Conservation (phyloP, 306 rosid species). For the Trichosanthes cucumerina region DNA sequence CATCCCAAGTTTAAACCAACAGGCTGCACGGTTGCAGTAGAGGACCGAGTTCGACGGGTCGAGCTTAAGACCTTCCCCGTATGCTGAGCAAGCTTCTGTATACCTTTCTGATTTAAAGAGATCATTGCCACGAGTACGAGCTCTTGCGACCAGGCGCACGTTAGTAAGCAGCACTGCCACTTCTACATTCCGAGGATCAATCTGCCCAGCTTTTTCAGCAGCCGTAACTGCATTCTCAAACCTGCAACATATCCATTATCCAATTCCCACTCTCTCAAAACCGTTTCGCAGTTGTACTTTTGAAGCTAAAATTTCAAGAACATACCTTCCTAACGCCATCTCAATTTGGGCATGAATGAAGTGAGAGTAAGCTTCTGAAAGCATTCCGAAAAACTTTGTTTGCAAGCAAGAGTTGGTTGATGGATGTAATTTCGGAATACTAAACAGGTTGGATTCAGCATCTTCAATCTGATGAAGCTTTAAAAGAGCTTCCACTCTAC, state of each 20-base stretch:
- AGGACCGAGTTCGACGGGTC: slow-evolving; percentile 79
- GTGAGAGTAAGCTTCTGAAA: slow-evolving; percentile 62
- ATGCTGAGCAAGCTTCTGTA: slow-evolving; percentile 85
- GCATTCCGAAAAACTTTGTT: slow-evolving; percentile 58
- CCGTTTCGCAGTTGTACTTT: slow-evolving; percentile 14
- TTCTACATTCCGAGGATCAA: slow-evolving; percentile 65
- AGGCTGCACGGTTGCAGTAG: slow-evolving; percentile 89
- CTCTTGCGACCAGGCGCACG: slow-evolving; percentile 74
- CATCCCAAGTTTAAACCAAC: slow-evolving; percentile 88
- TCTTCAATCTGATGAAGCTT: slow-evolving; percentile 83
- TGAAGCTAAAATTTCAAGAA: slow-evolving; percentile 23
- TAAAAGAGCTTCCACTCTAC: slow-evolving; percentile 92
- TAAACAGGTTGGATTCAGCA: slow-evolving; percentile 42
- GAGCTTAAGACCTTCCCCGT: slow-evolving; percentile 77
- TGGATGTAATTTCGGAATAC: slow-evolving; percentile 33
- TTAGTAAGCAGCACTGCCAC: slow-evolving; percentile 53
- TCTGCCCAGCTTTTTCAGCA: slow-evolving; percentile 66
- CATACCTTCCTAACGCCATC: slow-evolving; percentile 96
- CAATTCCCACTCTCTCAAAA: slow-evolving; percentile 40
- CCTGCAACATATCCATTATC: slow-evolving; percentile 81
- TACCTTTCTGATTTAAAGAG: slow-evolving; percentile 88
- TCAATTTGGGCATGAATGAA: slow-evolving; percentile 68
- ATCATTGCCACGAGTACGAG: slow-evolving; percentile 81
- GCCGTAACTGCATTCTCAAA: slow-evolving; percentile 84
- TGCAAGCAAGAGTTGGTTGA: slow-evolving; percentile 27